A percentile compares a stretch with the other conserved stretches of the same genome.
phyloP scores from a whole-genome alignment of 345 rosid genomes.

The Boechera stricta region DNA sequence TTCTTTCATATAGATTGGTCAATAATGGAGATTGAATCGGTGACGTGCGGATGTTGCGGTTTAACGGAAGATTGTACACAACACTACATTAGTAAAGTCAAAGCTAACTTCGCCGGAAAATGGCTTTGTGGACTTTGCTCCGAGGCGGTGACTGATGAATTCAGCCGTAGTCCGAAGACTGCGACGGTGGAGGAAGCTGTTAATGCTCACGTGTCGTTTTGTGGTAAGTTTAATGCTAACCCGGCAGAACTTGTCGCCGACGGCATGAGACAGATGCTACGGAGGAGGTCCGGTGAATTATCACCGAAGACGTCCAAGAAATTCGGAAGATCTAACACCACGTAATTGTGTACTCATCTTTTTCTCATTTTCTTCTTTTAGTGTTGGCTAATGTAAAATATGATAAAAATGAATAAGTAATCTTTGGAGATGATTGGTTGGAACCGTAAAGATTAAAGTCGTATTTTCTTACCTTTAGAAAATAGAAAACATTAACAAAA shows the following conservation, averaged over 20 bases:
- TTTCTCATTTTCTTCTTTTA: slow-evolving; percentile 1
- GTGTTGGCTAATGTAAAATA: slow-evolving; percentile 14
- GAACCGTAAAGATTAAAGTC: neutral
- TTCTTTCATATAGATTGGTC: neutral
- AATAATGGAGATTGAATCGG: slow-evolving; percentile 84
- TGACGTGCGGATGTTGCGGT: slow-evolving; percentile 88
- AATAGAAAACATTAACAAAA: no score
- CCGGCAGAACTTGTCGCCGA: slow-evolving; percentile 93
- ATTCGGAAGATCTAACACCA: slow-evolving; percentile 67
- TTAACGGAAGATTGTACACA: slow-evolving; percentile 93
- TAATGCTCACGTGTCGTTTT: slow-evolving; percentile 89
- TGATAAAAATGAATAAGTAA: slow-evolving; percentile 24
- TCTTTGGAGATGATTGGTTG: neutral
- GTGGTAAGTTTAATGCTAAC: slow-evolving; percentile 80
- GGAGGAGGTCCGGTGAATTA: slow-evolving; percentile 78
- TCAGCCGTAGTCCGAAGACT: slow-evolving; percentile 52
- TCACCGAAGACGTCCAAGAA: slow-evolving; percentile 64
- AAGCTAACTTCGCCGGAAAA: slow-evolving; percentile 80
- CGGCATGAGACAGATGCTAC: slow-evolving; percentile 94
- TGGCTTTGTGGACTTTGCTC: slow-evolving; percentile 98
- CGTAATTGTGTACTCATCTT: slow-evolving; percentile 44
- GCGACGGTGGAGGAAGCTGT: slow-evolving; percentile 77
- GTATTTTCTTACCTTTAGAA: no score
- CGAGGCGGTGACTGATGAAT: slow-evolving; percentile 89
- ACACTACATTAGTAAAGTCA: slow-evolving; percentile 71